These are phyloP conservation scores for Ganoderma leucocontextum DNA, from an alignment of 1,284 basidiomycete genomes.

Conservation along the genomic window DNA sequence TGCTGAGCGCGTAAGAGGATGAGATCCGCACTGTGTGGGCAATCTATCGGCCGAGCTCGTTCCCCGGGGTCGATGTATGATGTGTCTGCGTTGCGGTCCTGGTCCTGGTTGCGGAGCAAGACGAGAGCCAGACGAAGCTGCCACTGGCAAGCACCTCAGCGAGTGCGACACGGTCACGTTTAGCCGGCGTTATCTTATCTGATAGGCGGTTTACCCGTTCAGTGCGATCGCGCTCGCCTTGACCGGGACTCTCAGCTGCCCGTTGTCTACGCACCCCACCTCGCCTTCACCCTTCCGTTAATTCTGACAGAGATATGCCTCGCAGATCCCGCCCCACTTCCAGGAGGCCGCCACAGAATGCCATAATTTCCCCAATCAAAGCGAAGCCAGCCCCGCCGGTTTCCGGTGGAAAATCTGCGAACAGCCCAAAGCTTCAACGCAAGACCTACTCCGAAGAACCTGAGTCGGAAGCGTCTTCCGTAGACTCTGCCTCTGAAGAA, in stretches of 20 bases:
- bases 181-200: constrained; percentile 14
- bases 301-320: constrained; percentile 34
- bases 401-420: constrained; percentile 11
- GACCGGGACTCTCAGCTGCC: background rate
- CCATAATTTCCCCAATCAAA: background rate
- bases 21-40: background rate
- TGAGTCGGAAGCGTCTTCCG: constrained; percentile 24
- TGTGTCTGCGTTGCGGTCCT: background rate
- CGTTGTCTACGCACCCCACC: background rate
- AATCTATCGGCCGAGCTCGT: background rate
- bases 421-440: constrained; percentile 2
- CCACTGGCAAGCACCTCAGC: background rate
- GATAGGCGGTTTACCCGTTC: constrained; percentile 6
- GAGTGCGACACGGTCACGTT: constrained; percentile 16
- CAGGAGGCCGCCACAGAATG: constrained; percentile 30
- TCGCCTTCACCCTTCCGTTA: background rate
- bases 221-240: background rate
- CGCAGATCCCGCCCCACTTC: constrained; percentile 42
- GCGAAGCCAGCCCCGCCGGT: background rate
- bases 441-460: constrained; percentile 11
- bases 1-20: background rate
- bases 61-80: background rate
- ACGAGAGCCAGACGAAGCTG: background rate
- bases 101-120: background rate
- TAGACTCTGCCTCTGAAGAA: constrained; percentile 20